These are phyloP conservation scores for Hypomontagnella submonticulosa DNA, from an alignment of 495 filamentous ascomycete genomes.

Conservation along the genomic window DNA sequence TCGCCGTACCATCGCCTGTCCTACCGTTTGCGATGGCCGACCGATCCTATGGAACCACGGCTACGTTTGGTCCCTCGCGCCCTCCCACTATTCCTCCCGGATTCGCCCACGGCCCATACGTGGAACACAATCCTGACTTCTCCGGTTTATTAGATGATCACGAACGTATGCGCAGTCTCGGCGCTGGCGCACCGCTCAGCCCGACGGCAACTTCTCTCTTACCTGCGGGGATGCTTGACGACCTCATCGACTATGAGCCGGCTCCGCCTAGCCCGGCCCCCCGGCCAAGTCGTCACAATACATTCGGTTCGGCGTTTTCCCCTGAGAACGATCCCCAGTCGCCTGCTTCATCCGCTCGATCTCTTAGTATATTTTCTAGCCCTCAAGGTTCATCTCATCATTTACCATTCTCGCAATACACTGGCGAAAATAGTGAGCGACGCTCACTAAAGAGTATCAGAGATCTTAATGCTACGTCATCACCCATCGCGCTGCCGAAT, in stretches of 20 bases:
- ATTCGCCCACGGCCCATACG: constrained; percentile 63
- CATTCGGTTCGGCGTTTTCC: constrained; percentile 52
- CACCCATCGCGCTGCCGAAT: constrained; percentile 36
- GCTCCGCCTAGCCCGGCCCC: constrained; percentile 56
- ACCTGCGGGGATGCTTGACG: constrained; percentile 79
- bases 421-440: constrained; percentile 53
- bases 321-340: constrained; percentile 69
- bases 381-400: constrained; percentile 71
- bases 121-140: constrained; percentile 58
- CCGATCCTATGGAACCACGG: constrained; percentile 44
- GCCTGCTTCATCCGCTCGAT: constrained; percentile 73
- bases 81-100: constrained; percentile 57
- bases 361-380: constrained; percentile 73
- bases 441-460: constrained; percentile 51
- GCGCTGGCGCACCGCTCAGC: constrained; percentile 77
- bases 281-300: constrained; percentile 42
- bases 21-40: constrained; percentile 55
- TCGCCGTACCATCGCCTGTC: constrained; percentile 53
- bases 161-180: constrained; percentile 56
- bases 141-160: constrained; percentile 53
- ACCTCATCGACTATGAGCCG: constrained; percentile 75
- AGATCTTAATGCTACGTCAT: constrained; percentile 41
- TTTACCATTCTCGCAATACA: constrained; percentile 60
- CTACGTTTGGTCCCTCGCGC: constrained; percentile 53
- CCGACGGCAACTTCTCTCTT: constrained; percentile 81